Percentiles rank a stretch among this genome's conserved stretches.
Conservation (phyloP, 169 alveolate species). For the Plasmodium inui region DNA sequence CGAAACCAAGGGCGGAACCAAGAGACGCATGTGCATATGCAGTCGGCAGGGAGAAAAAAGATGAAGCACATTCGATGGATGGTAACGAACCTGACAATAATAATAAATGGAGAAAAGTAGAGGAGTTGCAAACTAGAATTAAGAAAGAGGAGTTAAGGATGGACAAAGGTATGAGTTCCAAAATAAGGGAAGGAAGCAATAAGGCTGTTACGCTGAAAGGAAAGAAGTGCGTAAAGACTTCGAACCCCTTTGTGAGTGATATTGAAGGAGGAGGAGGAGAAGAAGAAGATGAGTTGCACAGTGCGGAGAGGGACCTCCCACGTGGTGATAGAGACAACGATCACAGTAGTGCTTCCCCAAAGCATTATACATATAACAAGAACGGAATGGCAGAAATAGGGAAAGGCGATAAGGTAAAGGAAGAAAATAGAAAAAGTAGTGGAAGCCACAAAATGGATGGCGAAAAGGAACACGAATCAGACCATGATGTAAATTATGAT, state of each 20-base stretch:
- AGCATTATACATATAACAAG: not conserved
- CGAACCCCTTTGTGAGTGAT: not conserved
- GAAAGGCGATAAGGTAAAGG: not conserved
- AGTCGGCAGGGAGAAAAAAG: not conserved
- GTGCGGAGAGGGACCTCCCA: not conserved
- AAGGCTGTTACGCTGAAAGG: not conserved
- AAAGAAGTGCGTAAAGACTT: not conserved
- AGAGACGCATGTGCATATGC: not conserved
- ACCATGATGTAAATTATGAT: conserved; percentile 4
- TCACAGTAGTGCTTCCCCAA: not conserved
- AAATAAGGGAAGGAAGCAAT: not conserved
- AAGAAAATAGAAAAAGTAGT: not conserved
- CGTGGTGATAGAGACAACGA: not conserved
- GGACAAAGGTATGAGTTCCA: not conserved
- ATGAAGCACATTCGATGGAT: not conserved
- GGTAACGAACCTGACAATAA: not conserved
- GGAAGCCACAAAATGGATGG: not conserved
- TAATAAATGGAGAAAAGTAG: not conserved
- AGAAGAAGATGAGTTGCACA: not conserved
- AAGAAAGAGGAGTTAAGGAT: not conserved
- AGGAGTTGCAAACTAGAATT: not conserved
- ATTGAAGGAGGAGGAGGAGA: not conserved
- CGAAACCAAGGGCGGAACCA: not conserved
- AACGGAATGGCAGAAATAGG: conserved; percentile 10
- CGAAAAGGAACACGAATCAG: conserved; percentile 32